Percentiles rank a stretch among this genome's conserved stretches.
Conservation (phyloP, 208 protist species). For the Strigomonas galati region DNA sequence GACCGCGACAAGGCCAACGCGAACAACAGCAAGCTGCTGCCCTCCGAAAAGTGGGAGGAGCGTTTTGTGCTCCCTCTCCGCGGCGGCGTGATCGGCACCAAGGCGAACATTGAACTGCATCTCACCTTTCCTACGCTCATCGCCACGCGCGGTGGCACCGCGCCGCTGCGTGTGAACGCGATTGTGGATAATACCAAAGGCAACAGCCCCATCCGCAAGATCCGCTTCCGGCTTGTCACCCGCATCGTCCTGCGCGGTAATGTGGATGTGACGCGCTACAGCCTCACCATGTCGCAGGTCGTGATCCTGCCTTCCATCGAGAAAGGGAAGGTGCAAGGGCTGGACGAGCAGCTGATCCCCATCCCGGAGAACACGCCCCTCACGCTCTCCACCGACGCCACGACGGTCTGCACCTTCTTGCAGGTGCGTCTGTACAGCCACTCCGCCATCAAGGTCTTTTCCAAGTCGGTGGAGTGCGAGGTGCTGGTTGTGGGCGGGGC, state of each 20-base stretch:
- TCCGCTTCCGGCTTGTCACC: conserved; percentile 54
- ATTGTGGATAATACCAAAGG: conserved; percentile 65
- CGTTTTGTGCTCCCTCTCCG: conserved; percentile 35
- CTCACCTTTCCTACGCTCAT: conserved; percentile 21
- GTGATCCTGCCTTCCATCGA: conserved; percentile 21
- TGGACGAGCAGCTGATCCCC: conserved; percentile 32
- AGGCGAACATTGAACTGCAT: conserved; percentile 19
- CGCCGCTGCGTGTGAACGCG: conserved; percentile 12
- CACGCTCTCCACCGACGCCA: conserved; percentile 52
- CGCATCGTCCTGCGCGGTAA: conserved; percentile 34
- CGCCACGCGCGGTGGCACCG: conserved; percentile 12
- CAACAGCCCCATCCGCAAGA: conserved; percentile 28
- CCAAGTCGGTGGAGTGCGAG: conserved; percentile 50
- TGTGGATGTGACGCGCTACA: conserved; percentile 29
- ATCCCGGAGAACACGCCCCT: conserved; percentile 42
- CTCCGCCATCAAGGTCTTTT: conserved; percentile 37
- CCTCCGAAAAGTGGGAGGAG: conserved; percentile 21
- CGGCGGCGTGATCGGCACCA: conserved; percentile 26
- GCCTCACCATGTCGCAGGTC: conserved; percentile 16
- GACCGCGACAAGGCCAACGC: not conserved
- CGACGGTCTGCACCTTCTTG: conserved; percentile 45
- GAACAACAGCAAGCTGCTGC: not conserved
- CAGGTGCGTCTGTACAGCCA: conserved; percentile 35
- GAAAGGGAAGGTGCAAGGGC: conserved; percentile 27
- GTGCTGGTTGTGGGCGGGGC: conserved; percentile 55